Conservation (phyloP, 2,329 filamentous ascomycete genomes). For the Annulohypoxylon truncatum region DNA sequence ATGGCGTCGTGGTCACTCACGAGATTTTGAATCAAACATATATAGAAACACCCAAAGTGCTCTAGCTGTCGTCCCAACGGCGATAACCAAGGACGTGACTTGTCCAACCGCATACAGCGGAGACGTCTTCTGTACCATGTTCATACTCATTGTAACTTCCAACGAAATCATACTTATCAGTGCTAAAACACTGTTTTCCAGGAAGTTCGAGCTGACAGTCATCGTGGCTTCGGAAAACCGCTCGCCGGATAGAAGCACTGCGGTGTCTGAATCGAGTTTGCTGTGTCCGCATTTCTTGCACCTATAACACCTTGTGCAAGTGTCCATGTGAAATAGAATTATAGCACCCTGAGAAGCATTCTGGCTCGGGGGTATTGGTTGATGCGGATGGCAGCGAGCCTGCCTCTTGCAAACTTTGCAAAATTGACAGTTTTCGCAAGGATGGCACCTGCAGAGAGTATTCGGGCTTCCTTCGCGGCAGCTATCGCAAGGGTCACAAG, state of each 20-base stretch:
- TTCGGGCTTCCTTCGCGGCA: neutral
- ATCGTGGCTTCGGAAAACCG: slow-evolving; percentile 19
- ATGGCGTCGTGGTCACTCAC: slow-evolving; percentile 1
- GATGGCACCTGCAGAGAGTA: slow-evolving; percentile 13
- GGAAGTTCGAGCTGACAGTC: slow-evolving; percentile 25
- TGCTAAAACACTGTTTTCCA: slow-evolving; percentile 25
- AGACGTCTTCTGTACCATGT: slow-evolving; percentile 22
- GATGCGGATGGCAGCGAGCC: slow-evolving; percentile 8
- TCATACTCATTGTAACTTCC: slow-evolving; percentile 26
- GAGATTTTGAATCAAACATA: slow-evolving; percentile 17
- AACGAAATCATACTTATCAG: slow-evolving; percentile 29
- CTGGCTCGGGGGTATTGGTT: neutral
- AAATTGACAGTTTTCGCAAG: slow-evolving; percentile 2
- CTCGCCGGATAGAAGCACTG: slow-evolving; percentile 5
- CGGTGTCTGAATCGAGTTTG: neutral
- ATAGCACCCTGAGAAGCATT: neutral
- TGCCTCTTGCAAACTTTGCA: slow-evolving; percentile 22
- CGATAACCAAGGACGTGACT: slow-evolving; percentile 24
- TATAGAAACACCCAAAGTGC: slow-evolving; percentile 26
- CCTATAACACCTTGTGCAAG: slow-evolving; percentile 6
- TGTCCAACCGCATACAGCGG: slow-evolving; percentile 26
- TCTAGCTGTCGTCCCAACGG: slow-evolving; percentile 14
- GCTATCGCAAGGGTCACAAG: slow-evolving; percentile 18
- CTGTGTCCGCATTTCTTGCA: slow-evolving; percentile 18
- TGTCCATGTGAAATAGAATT: neutral